Evolutionary conservation across 306 rosid genomes (phyloP).

Genomic region (Quercus alba): DNA sequence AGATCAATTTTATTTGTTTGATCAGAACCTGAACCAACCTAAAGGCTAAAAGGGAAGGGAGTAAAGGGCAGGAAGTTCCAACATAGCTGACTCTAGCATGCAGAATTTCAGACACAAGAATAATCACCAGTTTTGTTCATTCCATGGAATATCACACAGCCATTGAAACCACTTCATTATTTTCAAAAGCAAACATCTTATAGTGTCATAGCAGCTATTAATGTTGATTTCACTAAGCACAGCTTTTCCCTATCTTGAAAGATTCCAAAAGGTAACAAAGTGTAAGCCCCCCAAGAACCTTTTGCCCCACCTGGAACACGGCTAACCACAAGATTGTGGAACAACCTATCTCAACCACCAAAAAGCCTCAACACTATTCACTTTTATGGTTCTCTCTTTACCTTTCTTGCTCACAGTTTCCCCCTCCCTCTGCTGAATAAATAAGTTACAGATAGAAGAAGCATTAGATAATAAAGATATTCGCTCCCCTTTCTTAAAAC

Average conservation of each 20-base stretch:
- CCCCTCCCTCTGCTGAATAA: neutral
- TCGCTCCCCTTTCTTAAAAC: neutral
- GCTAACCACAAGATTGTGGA: neutral
- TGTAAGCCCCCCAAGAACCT: neutral
- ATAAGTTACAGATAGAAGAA: neutral
- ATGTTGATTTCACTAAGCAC: neutral
- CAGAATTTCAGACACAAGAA: no score
- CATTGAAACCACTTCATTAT: no score
- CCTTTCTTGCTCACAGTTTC: neutral
- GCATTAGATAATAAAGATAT: neutral
- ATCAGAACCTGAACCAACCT: no score
- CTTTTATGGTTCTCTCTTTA: constrained; percentile 1
- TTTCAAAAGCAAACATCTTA: no score
- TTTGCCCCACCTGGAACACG: neutral
- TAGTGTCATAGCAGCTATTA: no score
- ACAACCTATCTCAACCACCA: neutral
- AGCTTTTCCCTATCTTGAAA: neutral
- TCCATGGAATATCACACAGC: no score
- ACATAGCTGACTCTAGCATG: no score
- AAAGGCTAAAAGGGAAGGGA: no score
- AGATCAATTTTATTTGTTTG: no score
- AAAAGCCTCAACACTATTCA: neutral
- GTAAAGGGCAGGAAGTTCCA: no score
- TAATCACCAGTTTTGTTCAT: no score
- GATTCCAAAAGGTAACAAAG: constrained; percentile 9